Base-by-base conservation (phyloP, 352 stramenopile species). In the Globisporangium uncinulatum region DNA sequence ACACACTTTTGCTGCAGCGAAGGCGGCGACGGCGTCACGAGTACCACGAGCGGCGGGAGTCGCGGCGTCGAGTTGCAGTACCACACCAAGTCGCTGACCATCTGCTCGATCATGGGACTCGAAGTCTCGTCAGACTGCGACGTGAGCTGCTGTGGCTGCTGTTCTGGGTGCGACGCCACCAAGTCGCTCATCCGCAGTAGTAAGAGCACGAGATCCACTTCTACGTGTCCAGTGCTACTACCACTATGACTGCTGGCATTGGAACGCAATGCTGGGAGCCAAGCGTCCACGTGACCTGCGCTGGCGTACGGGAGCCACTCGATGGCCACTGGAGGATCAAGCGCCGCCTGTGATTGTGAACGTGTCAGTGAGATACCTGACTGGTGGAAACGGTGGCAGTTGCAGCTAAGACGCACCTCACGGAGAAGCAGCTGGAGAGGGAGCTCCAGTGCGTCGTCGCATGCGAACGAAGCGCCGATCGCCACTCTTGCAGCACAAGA, bases 271-370 rank as follows among this genome's bases (percentile, higher is more conserved):
- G 32, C 32, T 9, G 32, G 32, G 32, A 39, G 32, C 69, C 73
- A 86, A 13, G 72, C 55, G 8, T 62, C 46, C 17, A 79, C 64
- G 24, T 79, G 53, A 51, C 59, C 57, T 0, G 76, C 45, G 59
- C 66, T 76, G 37, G 75, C 79, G 57, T 89, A 89, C 34, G 48
- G 56, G 32, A 89, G 59, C 79, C 79, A 89, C 36, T 86, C 64
- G 42, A 86, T 48, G 14, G 67, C 57, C 20, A 57, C 19, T 73
- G 65, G 13, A 57, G n/a, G 34, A 55, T 64, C 37, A 79, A 54
- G n/a, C 56, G 65, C 65, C 74, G 59, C n/a, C 41, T 42, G 64
- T 56, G n/a, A 37, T 43, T 64, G 17, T 20, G 42, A 54, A 37
- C 9, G 32, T 37, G 9, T 37, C 5, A 37, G 32, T 37, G 32